Evolutionary conservation across 306 rosid species (phyloP).

Genomic region (Astragalus membranaceus): DNA sequence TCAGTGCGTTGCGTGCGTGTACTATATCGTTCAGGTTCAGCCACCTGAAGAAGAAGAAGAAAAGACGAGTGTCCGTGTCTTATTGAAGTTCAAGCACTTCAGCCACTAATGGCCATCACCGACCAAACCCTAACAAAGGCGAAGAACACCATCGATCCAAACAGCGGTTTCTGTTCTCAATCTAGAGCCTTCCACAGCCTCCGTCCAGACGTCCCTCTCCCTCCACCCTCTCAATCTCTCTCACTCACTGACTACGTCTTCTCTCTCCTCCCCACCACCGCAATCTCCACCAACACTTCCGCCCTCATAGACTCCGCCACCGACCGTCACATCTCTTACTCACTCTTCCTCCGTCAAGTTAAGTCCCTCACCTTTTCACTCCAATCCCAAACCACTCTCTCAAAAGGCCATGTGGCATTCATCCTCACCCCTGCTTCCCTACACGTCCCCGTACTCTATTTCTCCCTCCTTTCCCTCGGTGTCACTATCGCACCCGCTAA

Average conservation of each 20-base stretch:
- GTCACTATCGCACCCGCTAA: slow-evolving; percentile 67
- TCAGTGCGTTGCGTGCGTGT: neutral
- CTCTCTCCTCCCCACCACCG: slow-evolving; percentile 41
- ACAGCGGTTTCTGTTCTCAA: slow-evolving; percentile 43
- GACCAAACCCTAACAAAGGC: neutral
- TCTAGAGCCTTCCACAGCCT: slow-evolving; percentile 55
- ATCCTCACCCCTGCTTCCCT: slow-evolving; percentile 59
- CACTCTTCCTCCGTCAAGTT: slow-evolving; percentile 42
- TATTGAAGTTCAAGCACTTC: neutral
- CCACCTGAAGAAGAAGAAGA: neutral
- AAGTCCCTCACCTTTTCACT: slow-evolving; percentile 44
- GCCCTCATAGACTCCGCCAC: slow-evolving; percentile 48
- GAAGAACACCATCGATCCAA: slow-evolving; percentile 27
- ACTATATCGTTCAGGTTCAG: neutral
- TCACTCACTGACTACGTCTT: slow-evolving; percentile 42
- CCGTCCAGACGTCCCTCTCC: slow-evolving; percentile 62
- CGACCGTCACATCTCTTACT: slow-evolving; percentile 45
- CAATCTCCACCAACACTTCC: slow-evolving; percentile 22
- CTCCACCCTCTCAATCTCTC: slow-evolving; percentile 53
- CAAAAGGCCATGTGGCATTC: slow-evolving; percentile 66
- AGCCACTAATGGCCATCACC: slow-evolving; percentile 22
- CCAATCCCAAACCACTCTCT: slow-evolving; percentile 30
- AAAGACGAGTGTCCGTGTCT: neutral
- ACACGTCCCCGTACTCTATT: slow-evolving; percentile 69
- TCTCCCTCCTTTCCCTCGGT: slow-evolving; percentile 63